Conservation (phyloP, 345 rosid genomes). For the Dimocarpus longan region DNA sequence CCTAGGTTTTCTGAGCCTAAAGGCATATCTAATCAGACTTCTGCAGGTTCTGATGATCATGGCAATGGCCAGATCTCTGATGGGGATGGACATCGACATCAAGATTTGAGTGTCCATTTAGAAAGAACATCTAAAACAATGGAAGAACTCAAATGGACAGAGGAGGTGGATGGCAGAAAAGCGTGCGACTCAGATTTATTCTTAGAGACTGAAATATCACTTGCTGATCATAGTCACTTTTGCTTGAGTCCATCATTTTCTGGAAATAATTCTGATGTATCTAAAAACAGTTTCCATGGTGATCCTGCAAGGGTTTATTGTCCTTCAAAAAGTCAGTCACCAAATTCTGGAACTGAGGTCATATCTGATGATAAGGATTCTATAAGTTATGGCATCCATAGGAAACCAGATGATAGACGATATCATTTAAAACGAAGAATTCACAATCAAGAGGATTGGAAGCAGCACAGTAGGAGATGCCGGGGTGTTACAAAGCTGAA, state of each 20-base stretch:
- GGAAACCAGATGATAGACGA: constrained; percentile 24
- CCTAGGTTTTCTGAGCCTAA: constrained; percentile 29
- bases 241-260: constrained; percentile 47
- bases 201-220: constrained; percentile 46
- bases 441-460: constrained; percentile 21
- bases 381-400: constrained; percentile 22
- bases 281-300: constrained; percentile 32
- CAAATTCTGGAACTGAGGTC: constrained; percentile 28
- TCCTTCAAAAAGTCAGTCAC: constrained; percentile 29
- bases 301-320: constrained; percentile 27
- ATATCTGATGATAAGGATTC: constrained; percentile 29
- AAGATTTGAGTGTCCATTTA: constrained; percentile 26
- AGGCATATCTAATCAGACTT: constrained; percentile 24
- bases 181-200: constrained; percentile 32
- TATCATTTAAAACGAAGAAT: constrained; percentile 24
- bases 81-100: constrained; percentile 15
- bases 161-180: constrained; percentile 32
- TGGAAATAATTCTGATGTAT: constrained; percentile 43
- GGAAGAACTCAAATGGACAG: constrained; percentile 29
- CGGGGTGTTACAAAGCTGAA: constrained; percentile 24
- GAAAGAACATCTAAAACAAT: constrained; percentile 34
- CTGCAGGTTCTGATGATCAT: constrained; percentile 19
- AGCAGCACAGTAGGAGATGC: constrained; percentile 31
- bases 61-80: constrained; percentile 23
- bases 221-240: constrained; percentile 38